Conservation (phyloP, 768 basidiomycete genomes). For the Kwoniella botswanensis region DNA sequence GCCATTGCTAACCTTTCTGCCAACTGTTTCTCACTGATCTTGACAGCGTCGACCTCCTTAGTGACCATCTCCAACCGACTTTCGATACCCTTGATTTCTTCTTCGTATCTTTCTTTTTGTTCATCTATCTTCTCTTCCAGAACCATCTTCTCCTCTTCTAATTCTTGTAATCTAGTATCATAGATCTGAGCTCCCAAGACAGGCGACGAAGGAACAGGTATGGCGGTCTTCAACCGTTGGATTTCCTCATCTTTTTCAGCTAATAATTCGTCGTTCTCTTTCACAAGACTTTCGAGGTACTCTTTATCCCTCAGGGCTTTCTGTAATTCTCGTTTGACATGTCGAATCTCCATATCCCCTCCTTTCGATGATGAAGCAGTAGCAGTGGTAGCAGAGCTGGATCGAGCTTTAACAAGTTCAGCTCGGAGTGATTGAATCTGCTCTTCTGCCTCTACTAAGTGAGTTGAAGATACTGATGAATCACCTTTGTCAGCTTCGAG, state of each 20-base stretch:
- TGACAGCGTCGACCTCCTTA: slow-evolving; percentile 2
- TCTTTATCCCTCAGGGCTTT: slow-evolving; percentile 37
- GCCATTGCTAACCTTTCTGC: neutral
- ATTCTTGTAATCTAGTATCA: slow-evolving; percentile 12
- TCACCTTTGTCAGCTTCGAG: neutral
- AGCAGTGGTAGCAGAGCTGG: neutral
- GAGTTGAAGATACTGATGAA: neutral
- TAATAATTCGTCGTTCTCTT: slow-evolving; percentile 41
- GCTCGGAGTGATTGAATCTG: slow-evolving; percentile 30
- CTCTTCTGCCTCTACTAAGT: neutral
- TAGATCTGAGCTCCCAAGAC: neutral
- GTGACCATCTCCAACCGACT: neutral
- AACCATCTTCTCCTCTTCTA: slow-evolving; percentile 15
- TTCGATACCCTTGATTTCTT: slow-evolving; percentile 15
- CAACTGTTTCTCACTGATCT: neutral
- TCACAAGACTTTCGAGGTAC: slow-evolving; percentile 36
- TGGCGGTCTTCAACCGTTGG: slow-evolving; percentile 24
- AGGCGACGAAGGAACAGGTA: slow-evolving; percentile 46
- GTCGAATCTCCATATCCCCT: slow-evolving; percentile 12
- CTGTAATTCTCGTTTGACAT: slow-evolving; percentile 33
- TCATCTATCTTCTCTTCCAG: slow-evolving; percentile 11
- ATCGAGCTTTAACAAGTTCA: slow-evolving; percentile 23
- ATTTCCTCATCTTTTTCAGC: slow-evolving; percentile 50
- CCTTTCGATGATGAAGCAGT: slow-evolving; percentile 17
- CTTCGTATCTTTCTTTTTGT: neutral